Base-by-base conservation (phyloP, 768 basidiomycete species). In the Phylloporus sp. region DNA sequence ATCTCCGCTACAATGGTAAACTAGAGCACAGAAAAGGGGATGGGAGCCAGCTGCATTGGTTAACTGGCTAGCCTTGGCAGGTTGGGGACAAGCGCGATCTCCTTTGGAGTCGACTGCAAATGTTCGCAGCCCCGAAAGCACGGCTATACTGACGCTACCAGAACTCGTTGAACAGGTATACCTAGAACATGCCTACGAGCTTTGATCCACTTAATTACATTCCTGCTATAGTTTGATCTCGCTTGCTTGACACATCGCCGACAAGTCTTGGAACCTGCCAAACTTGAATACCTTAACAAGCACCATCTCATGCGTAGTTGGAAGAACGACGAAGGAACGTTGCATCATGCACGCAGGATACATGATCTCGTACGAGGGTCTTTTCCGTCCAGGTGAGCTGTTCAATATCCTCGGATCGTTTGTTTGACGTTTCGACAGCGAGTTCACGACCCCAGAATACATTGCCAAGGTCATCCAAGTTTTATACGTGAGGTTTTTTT, bases 31-130 rank as follows among this genome's bases (percentile, higher is more conserved):
- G 94, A 73, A 80, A 59, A 76, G 83, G 41, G 95, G 93, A 0
- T 98, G 91, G 85, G 95, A 98, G 62, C 89, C 93, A 0, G 78
- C 78, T 38, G 92, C 94, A 2, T 69, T 99, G 13, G 70, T 95
- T 23, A 98, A 98, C 62, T 98, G 95, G 86, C 79, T 97, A 8
- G 91, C 91, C 6, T 73, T 98, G 16, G 86, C 91, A n/a, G 95
- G 97, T 1, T 97, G 95, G 91, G 91, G 93, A 22, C 61, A 81
- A 77, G 9, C 76, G 75, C 48, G 59, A 27, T 55, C 64, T 36
- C 46, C 66, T 59, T 49, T 54, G 51, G 55, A 53, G 58, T 56
- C 51, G 54, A 55, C 49, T 5, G 47, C 61, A 34, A 47, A 56
- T 20, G 45, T 74, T 28, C 71, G 73, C 29, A 79, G 80, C 1